Conservation (phyloP, 2,329 filamentous ascomycete species). For the Exophiala phaeomuriformis region DNA sequence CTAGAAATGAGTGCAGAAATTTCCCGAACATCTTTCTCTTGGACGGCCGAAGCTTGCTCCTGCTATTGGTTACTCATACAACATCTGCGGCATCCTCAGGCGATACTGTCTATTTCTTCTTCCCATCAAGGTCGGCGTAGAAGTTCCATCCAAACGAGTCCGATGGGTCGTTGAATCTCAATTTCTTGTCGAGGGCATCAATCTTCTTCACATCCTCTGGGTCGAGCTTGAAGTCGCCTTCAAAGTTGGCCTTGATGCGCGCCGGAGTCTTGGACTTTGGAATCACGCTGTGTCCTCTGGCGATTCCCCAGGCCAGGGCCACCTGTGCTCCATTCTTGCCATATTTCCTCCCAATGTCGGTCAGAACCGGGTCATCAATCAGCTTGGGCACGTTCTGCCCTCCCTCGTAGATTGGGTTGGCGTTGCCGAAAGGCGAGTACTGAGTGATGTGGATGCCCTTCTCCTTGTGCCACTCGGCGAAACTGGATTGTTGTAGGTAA, state of each 20-base stretch:
- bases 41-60: too few species aligned
- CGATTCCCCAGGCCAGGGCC: constrained; percentile 50
- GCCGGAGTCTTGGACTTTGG: constrained; percentile 37
- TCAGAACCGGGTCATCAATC: constrained; percentile 46
- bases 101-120: constrained; percentile 4
- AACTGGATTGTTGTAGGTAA: constrained; percentile 46
- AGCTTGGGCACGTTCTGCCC: constrained; percentile 42
- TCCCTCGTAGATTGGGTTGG: constrained; percentile 44
- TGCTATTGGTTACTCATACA: too few species aligned
- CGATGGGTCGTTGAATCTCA: constrained; percentile 56
- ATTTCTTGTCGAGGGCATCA: constrained; percentile 50
- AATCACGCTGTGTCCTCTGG: constrained; percentile 46
- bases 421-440: constrained; percentile 51
- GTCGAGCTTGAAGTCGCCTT: constrained; percentile 52
- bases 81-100: too few species aligned
- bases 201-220: constrained; percentile 52
- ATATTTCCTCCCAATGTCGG: constrained; percentile 47
- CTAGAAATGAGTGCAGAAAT: too few species aligned
- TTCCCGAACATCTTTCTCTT: too few species aligned
- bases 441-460: constrained; percentile 49
- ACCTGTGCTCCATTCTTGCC: constrained; percentile 47
- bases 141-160: constrained; percentile 52
- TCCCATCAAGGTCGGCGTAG: constrained; percentile 52
- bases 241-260: constrained; percentile 40
- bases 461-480: constrained; percentile 43